Base-by-base conservation (phyloP, 1,139 yeast genomes). In the Yamadazyma atmosphaerica region DNA sequence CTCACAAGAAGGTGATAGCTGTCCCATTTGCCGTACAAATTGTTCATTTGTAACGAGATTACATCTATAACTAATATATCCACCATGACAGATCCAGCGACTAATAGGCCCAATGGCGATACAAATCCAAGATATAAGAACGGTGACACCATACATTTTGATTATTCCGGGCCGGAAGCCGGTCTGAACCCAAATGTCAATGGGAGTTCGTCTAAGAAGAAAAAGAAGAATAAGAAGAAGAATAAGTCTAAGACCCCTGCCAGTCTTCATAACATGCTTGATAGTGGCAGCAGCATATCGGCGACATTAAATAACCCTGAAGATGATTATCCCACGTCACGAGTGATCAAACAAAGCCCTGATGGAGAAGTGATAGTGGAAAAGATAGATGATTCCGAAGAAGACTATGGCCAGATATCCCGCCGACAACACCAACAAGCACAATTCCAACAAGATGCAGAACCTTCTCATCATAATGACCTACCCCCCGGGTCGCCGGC, bases 311-410 rank as follows among this genome's bases (percentile, higher is more conserved):
- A 74, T 55, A 69, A 79, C 44, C 80, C 83, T 3, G 72, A 75
- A 12, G 75, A 72, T 12, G 87, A 81, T 12, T 85, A 85, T 55
- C 94, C 94, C 1, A 72, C 79, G 4, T 81, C 88, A 2, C 58
- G 94, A 42, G 82, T 85, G 2, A 81, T 85, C 46, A 83, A 81
- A 52, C 84, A 82, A 55, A 84, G 79, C 1, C 74, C 85, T 3
- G 81, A 83, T 55, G 94, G 92, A 3, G 86, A 83, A 51, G 86
- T 85, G 19, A 73, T 84, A 44, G 86, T 86, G 40, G 75, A 79
- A 47, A 66, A 78, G 45, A 52, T 78, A 46, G 69, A 70, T 35
- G 66, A 59, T n/a, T n/a, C n/a, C 18, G 55, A 51, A 2, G 29
- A 30, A 4, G 67, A 69, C 37, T 63, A 18, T 30, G 16, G 19